These are phyloP conservation scores for Neonectria punicea DNA, from an alignment of 2,329 filamentous ascomycete species.

Conservation along the genomic window DNA sequence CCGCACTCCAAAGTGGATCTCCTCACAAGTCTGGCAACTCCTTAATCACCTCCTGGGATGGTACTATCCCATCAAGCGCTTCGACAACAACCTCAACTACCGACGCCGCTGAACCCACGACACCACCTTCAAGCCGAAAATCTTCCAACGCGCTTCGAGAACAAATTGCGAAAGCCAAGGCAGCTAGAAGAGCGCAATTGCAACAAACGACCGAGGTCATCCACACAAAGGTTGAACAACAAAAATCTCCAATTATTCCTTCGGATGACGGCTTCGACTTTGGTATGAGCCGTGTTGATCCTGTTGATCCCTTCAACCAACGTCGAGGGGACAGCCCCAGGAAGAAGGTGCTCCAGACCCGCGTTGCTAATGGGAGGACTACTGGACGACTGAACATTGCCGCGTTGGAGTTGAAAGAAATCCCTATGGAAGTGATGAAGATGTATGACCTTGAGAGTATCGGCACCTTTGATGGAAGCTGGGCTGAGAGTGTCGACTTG, in stretches of 20 bases:
- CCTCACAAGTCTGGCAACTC: constrained; percentile 31
- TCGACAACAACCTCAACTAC: constrained; percentile 30
- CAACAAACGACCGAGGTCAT: constrained; percentile 45
- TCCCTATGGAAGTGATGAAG: constrained; percentile 83
- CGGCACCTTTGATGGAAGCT: constrained; percentile 72
- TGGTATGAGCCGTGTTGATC: constrained; percentile 63
- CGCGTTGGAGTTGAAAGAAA: constrained; percentile 79
- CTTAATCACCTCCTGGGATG: constrained; percentile 44
- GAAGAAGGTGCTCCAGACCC: constrained; percentile 76
- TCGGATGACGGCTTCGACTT: constrained; percentile 59
- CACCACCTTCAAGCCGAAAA: constrained; percentile 58
- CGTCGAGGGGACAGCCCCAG: constrained; percentile 65
- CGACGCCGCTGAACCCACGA: constrained; percentile 27
- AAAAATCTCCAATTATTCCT: constrained; percentile 54
- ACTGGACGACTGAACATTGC: constrained; percentile 90
- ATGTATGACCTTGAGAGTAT: constrained; percentile 88
- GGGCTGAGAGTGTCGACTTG: constrained; percentile 93
- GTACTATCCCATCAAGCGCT: constrained; percentile 40
- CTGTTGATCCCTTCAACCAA: constrained; percentile 77
- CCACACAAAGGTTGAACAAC: constrained; percentile 3
- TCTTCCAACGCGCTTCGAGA: constrained; percentile 86
- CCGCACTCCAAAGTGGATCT: constrained; percentile 27
- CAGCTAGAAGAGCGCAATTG: constrained; percentile 72
- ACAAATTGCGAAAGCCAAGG: constrained; percentile 92
- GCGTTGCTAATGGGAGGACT: constrained; percentile 76